A percentile compares a stretch with the other conserved stretches of the same genome.
These are phyloP conservation scores for Hypoxylon sp. DNA, from an alignment of 2,329 filamentous ascomycete genomes.

Conservation along the genomic window DNA sequence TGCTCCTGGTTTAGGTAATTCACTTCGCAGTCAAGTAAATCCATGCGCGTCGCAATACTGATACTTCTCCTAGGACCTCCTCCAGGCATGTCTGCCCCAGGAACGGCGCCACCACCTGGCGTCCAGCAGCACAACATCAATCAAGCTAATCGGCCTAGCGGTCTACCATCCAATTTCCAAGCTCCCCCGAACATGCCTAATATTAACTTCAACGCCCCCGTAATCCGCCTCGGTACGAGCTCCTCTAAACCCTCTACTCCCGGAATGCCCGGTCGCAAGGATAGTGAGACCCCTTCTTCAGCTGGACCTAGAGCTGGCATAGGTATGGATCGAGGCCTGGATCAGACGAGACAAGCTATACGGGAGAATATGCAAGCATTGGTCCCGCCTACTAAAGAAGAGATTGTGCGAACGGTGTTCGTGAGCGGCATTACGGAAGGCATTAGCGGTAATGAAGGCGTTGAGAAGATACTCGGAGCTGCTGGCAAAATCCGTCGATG, in stretches of 20 bases:
- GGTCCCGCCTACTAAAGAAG: constrained; percentile 87
- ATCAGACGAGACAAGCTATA: constrained; percentile 76
- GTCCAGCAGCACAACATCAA: constrained; percentile 81
- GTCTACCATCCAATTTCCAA: constrained; percentile 87
- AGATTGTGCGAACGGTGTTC: constrained; percentile 92
- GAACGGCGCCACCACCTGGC: constrained; percentile 83
- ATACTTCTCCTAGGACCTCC: constrained; percentile 71
- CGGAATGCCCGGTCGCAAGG: constrained; percentile 61
- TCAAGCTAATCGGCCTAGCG: constrained; percentile 84
- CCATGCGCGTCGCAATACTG: constrained; percentile 37
- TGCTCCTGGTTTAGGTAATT: constrained; percentile 85
- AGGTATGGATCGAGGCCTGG: constrained; percentile 76
- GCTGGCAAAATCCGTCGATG: constrained; percentile 86
- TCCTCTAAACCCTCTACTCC: constrained; percentile 72
- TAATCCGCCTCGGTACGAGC: constrained; percentile 91
- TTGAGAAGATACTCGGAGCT: constrained; percentile 83
- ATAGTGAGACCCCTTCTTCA: constrained; percentile 60
- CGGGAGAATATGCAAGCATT: constrained; percentile 80
- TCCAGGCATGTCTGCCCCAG: constrained; percentile 86
- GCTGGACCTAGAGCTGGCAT: constrained; percentile 63
- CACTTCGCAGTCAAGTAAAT: constrained; percentile 14
- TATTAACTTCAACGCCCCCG: constrained; percentile 97
- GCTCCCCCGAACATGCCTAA: constrained; percentile 93
- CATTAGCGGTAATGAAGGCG: constrained; percentile 79
- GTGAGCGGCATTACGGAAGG: constrained; percentile 88